Evolutionary conservation across 257 asterid genomes (phyloP).

Genomic region (Catharanthus roseus): DNA sequence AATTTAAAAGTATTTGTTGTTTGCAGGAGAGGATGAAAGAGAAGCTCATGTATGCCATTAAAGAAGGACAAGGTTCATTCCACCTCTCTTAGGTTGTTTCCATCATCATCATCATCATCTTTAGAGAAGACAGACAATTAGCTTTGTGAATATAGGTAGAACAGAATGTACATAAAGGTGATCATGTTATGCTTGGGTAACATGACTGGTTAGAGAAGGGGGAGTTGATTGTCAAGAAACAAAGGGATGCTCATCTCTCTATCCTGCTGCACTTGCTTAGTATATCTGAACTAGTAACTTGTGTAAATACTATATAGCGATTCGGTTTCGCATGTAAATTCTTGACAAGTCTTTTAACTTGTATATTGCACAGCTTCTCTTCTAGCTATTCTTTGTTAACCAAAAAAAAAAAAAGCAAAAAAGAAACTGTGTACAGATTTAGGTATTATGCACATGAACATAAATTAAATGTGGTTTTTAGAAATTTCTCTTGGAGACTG

Average conservation of each 20-base stretch:
- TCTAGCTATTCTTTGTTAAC: not conserved
- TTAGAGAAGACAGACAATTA: no score
- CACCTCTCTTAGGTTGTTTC: conserved; percentile 54
- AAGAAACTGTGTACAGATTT: not conserved
- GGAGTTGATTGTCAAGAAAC: conserved; percentile 20
- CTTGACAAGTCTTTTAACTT: not conserved
- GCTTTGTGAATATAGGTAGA: conserved; percentile 39
- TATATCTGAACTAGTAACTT: conserved; percentile 12
- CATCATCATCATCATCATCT: no score
- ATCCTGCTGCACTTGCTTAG: conserved; percentile 18
- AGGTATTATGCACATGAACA: not conserved
- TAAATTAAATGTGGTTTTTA: not conserved
- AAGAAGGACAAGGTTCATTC: conserved; percentile 95
- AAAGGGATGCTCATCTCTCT: conserved; percentile 15
- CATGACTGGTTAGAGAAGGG: conserved; percentile 9
- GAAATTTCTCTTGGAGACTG: no score
- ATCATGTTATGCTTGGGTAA: not conserved
- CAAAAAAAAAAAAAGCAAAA: no score
- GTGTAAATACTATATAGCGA: conserved; percentile 1
- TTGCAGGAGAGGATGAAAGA: conserved; percentile 82
- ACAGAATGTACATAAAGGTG: conserved; percentile 12
- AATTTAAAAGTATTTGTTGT: not conserved
- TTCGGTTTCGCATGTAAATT: conserved; percentile 19
- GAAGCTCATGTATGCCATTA: conserved; percentile 74
- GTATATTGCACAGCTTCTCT: not conserved